Percentiles rank a stretch among this genome's conserved stretches.
Conservation (phyloP, 179 eudicot species). For the Corrigiola litoralis region DNA sequence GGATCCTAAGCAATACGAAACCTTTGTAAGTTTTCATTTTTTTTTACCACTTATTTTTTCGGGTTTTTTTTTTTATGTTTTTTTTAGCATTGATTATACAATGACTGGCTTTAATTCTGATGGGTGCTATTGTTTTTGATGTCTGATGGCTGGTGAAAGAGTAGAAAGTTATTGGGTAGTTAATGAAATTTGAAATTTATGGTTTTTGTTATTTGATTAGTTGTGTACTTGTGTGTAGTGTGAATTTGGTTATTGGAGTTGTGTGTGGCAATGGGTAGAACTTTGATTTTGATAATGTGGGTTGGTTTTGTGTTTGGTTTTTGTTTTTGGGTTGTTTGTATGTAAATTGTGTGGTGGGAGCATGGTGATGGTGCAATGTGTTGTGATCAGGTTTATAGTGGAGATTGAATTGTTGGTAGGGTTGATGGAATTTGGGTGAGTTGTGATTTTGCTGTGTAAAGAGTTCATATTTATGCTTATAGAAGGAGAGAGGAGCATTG, state of each 20-base stretch:
- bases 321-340: background rate
- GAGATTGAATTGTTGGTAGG: no score
- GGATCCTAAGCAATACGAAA: constrained; percentile 65
- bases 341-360: background rate
- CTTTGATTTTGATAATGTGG: constrained; percentile 9
- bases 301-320: constrained; percentile 1
- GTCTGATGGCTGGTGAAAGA: no score
- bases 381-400: background rate
- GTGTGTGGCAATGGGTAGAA: background rate
- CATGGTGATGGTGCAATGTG: background rate
- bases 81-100: background rate
- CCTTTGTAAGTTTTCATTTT: constrained; percentile 39
- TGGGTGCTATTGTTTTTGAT: background rate
- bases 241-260: background rate
- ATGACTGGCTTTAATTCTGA: background rate
- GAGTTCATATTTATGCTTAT: no score
- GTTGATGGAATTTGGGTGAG: no score
- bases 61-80: background rate
- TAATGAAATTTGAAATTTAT: background rate
- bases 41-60: background rate
- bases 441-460: no score
- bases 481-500: no score
- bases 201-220: background rate
- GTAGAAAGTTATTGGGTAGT: no score
- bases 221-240: background rate